Base-by-base conservation (phyloP, 805 yeast genomes). In the Zygosaccharomyces bailii region DNA sequence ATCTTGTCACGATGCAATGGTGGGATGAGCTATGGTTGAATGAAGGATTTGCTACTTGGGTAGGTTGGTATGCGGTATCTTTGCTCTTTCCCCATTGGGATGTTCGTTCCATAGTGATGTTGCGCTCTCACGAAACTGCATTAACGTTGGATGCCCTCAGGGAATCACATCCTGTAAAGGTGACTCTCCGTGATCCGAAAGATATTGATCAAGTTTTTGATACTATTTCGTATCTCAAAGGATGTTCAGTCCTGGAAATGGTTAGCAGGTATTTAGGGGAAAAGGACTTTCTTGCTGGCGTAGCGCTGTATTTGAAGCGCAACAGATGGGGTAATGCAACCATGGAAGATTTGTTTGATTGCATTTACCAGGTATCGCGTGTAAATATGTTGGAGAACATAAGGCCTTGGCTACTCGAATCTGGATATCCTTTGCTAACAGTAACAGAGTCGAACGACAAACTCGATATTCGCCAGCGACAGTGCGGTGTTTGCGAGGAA, bases 1-100 rank as follows among this genome's bases (percentile, higher is more conserved):
- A 87, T 65, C 74, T 84, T 55, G 91, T 86, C 49, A 87, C 95
- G 37, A 87, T 86, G 95, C 80, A 84, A 57, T 87, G 95, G 93
- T 86, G 96, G 96, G 87, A 86, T 56, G 93, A 85, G 56, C 72
- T 86, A 53, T 86, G 95, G 95, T 76, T 86, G 49, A 86, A 86
- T 60, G 95, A 86, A 67, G 93, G 95, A 10, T 86, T 86, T 67
- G 96, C 95, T 13, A 86, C 96, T 20, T 86, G 86, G 82, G 84
- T 84, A 60, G 86, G 88, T 3, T 83, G 76, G 74, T 68, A 74
- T 43, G 82, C 89, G 13, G 82, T 82, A 42, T 82, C 84, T 58
- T 65, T 74, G 51, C 73, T 85, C 55, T 79, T 76, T 63, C 95
- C 95, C 9, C 86, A 82, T 49, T 86, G 95, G 95, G 80, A 84